Evolutionary conservation across 805 yeast species (phyloP), one percentile per base, ranked within the genome.

Genomic region (Kazachstania taianensis): DNA sequence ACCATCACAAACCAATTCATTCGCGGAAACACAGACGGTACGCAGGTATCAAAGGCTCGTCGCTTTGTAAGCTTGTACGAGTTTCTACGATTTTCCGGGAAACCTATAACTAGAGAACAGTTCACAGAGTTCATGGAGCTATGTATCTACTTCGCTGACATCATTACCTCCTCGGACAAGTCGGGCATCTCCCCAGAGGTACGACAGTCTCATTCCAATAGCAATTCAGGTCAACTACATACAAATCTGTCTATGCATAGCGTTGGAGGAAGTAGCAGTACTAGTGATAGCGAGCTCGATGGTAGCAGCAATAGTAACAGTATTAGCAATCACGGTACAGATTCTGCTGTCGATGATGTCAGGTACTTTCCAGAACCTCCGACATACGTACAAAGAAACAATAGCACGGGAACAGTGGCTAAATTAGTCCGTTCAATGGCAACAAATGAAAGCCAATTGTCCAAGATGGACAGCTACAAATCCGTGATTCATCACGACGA

Each of bases 11-110:
- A 43, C 16, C 46, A 47, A 29, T 55, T 49, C 30, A 43, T 48
- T 31, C 27, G 36, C 3, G 43, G 37, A 17, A 41, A 42, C 20
- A 37, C 35, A 5, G 36, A 38, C 24, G 24, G 25, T 5, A 16
- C 20, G 8, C 43, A 43, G 28, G 17, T 42, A 3, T 37, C 41
- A 15, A 55, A 41, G 32, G 56, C 43, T 14, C 42, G 46, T 22
- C 52, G 61, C 24, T 71, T 70, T 41, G 60, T 75, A 4, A 62
- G 61, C 3, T 54, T 72, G 10, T 86, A 84, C 59, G 95, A 86
- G 45, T 61, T 63, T 33, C 65, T 79, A 25, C 63, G 84, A 40
- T 86, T 75, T 55, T 72, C 89, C 5, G 81, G 82, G 2, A 55
- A 63, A 14, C 65, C 73, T 13, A 72, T 84, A 13, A 57, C 69